Base-by-base conservation (phyloP, 1,284 basidiomycete species). In the Coniferiporia weirii region DNA sequence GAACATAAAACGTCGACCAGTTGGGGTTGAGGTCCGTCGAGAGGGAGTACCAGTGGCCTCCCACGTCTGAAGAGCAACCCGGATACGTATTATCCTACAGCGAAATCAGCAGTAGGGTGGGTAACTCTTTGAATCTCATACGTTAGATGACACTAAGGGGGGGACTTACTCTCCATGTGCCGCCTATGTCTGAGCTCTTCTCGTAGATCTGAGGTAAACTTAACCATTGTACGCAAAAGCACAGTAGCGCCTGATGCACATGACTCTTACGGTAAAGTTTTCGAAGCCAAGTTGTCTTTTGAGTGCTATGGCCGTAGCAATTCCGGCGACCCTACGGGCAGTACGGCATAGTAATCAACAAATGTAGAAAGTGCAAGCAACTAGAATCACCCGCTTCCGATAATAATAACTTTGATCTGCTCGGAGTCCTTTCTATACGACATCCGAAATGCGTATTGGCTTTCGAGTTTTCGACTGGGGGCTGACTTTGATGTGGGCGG, bases 51-150 rank as follows among this genome's bases (percentile, higher is more conserved):
- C 80, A 81, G 64, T 82, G 81, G 6, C 69, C 79, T 10, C 78
- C 73, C 22, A 81, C 71, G 63, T 84, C 79, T n/a, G 77, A 80
- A 8, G 78, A 79, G 61, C 81, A 82, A 13, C 81, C 79, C 71
- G 64, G 78, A 75, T 56, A 75, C 62, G 52, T 66, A 48, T 69
- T 70, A 59, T 64, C 66, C 67, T 35, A 79, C 65, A 17, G n/a
- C 9, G 35, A 2, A 20, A 40, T 40, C 15, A 7, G 38, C 35
- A 12, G 78, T 57, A 27, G 27, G 5, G 27, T 27, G 5, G 27
- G 5, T 27, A 27, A 27, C 27, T 27, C 5, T 27, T 2, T 5
- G 27, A 27, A 27, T 27, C 27, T 27, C 27, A 27, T 5, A 5
- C 27, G 27, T 5, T 3, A 3, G 27, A 5, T 3, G 5, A 27